Conservation (phyloP, 306 rosid genomes). For the Cotoneaster glaucophyllus region DNA sequence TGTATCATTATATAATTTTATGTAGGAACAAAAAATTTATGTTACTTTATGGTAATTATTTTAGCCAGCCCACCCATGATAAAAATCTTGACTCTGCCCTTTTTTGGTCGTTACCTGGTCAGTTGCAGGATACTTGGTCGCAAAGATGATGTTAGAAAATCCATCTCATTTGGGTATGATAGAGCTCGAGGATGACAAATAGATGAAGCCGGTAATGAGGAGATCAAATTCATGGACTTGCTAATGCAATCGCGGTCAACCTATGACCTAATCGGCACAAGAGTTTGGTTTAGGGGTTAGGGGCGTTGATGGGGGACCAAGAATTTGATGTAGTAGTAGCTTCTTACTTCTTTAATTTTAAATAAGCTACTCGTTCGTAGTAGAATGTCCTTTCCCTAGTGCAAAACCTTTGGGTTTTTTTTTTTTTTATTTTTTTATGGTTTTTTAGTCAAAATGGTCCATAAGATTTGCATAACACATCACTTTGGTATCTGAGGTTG, state of each 20-base stretch:
- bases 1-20: no score
- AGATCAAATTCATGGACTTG: slow-evolving; percentile 64
- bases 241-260: slow-evolving; percentile 12
- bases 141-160: slow-evolving; percentile 73
- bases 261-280: background rate
- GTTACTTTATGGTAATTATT: no score
- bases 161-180: slow-evolving; percentile 67
- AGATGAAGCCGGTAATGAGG: slow-evolving; percentile 46
- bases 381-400: background rate
- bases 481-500: no score
- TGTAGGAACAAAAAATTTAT: no score
- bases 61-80: no score
- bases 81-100: no score
- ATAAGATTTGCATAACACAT: no score
- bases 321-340: background rate
- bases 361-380: background rate
- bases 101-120: slow-evolving; percentile 36
- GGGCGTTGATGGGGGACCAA: background rate
- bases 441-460: no score
- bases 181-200: slow-evolving; percentile 62
- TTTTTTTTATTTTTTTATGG: background rate
- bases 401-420: background rate
- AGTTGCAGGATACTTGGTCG: slow-evolving; percentile 64
- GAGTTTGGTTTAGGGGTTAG: background rate
- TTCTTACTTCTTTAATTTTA: background rate